Evolutionary conservation across 2,329 filamentous ascomycete species (phyloP).

Genomic region (Huntiella decipiens): DNA sequence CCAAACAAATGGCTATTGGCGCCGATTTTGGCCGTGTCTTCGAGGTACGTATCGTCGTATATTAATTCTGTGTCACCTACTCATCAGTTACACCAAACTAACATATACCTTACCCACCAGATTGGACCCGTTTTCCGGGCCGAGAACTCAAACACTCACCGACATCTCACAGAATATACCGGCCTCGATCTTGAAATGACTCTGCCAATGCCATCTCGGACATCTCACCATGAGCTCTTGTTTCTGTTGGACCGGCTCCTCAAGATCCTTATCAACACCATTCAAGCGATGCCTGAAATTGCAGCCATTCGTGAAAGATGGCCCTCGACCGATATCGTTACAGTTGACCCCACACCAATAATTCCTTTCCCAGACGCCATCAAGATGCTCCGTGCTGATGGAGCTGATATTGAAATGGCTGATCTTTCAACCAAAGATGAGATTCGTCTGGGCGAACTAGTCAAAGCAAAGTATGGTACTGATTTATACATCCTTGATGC

Average conservation of each 20-base stretch:
- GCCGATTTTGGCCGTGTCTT: constrained; percentile 80
- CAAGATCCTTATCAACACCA: constrained; percentile 44
- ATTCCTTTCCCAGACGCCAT: constrained; percentile 66
- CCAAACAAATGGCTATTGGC: constrained; percentile 83
- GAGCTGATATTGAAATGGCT: constrained; percentile 51
- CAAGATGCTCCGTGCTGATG: constrained; percentile 63
- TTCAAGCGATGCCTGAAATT: constrained; percentile 42
- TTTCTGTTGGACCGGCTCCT: constrained; percentile 60
- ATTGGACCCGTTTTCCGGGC: constrained; percentile 81
- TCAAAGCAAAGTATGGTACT: constrained; percentile 71
- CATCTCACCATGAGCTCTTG: constrained; percentile 73
- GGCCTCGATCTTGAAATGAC: constrained; percentile 87
- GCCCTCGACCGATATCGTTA: constrained; percentile 70
- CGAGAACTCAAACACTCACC: constrained; percentile 88
- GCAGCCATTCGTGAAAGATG: constrained; percentile 67
- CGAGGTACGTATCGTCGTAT: constrained; percentile 29
- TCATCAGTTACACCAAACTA: background rate
- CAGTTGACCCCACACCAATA: constrained; percentile 68
- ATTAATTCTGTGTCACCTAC: background rate
- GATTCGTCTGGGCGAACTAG: constrained; percentile 63
- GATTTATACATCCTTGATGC: constrained; percentile 93
- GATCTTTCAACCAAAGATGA: constrained; percentile 75
- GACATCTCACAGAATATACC: constrained; percentile 87
- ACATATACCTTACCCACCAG: constrained; percentile 11
- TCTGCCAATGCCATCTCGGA: constrained; percentile 38